Evolutionary conservation across 2,329 filamentous ascomycete genomes (phyloP), one percentile per base, ranked within the genome.

Genomic region (Metarhizium album): DNA sequence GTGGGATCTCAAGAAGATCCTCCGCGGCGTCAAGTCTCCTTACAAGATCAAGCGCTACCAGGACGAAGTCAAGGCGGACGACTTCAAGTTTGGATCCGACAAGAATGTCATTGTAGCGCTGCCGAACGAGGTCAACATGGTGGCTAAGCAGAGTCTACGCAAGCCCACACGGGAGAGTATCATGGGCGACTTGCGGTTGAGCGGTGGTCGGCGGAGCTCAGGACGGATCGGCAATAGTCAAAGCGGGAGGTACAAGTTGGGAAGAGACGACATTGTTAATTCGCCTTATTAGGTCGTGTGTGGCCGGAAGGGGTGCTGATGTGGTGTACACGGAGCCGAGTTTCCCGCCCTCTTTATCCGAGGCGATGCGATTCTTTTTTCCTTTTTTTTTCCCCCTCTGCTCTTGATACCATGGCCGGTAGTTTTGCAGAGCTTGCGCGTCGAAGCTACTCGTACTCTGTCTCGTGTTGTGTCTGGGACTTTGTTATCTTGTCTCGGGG

Each of bases 101-200:
- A 95, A 95, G 79, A 96, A 96, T 62, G 89, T 98, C 60, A 95
- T 98, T 62, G 91, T 98, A 35, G 93, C 93, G 1, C 73, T 98
- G 56, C 90, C 93, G 2, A 95, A 98, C 64, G 90, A 97, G 67
- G 93, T 98, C 58, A 94, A 96, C 68, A 97, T 97, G 90, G 88
- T 98, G 13, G 86, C 84, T 45, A 90, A 91, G 68, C 80, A 85
- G 59, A 84, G 82, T 52, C 79, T 98, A 63, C 88, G 88, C 74
- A 84, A 84, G 62, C 90, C 91, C 1, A 97, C 93, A 1, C 76
- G 93, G 37, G 90, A 98, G 73, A 96, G 90, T 67, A 97, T 98
- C 65, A 87, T 87, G 16, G 75, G 80, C 35, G 67, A 83, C 59
- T 68, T 76, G 45, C 64, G 68, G 48, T 49, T 70, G 43, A 74